Conservation (phyloP, 306 rosid species). For the Cercis canadensis region DNA sequence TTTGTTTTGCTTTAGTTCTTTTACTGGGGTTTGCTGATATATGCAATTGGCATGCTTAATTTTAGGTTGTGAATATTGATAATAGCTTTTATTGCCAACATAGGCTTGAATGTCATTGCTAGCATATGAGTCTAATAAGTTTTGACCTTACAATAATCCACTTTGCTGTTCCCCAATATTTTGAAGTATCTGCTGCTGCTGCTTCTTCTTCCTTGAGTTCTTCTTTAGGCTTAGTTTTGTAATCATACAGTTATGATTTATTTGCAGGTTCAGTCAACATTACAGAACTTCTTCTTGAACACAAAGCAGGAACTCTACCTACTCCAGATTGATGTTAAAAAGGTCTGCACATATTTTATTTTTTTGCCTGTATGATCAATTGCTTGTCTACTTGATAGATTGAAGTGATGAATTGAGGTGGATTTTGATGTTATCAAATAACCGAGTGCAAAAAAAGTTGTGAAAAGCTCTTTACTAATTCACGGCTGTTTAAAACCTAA, state of each 20-base stretch:
- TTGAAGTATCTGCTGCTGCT: too few relatives aligned
- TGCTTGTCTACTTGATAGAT: slow-evolving; percentile 15
- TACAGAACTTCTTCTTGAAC: slow-evolving; percentile 67
- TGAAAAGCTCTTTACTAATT: neutral
- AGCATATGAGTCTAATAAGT: too few relatives aligned
- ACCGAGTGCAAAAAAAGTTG: neutral
- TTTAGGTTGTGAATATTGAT: too few relatives aligned
- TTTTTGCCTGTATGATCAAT: neutral
- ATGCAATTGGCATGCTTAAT: neutral
- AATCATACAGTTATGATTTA: neutral
- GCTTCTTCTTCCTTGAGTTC: neutral
- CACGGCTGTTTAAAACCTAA: neutral
- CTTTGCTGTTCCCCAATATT: too few relatives aligned
- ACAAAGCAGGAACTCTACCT: slow-evolving; percentile 66
- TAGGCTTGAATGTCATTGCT: neutral
- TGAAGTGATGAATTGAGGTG: slow-evolving; percentile 6
- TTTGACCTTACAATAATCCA: too few relatives aligned
- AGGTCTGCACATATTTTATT: slow-evolving; percentile 47
- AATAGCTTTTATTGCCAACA: too few relatives aligned
- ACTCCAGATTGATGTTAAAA: slow-evolving; percentile 80
- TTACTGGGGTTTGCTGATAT: neutral
- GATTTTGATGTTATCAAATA: slow-evolving; percentile 6
- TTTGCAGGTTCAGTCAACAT: slow-evolving; percentile 68
- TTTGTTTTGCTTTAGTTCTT: slow-evolving; percentile 22
- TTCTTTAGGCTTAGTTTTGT: neutral